Conservation (phyloP, 225 moss, liverwort and hornwort genomes). For the Takakia lepidozioides region DNA sequence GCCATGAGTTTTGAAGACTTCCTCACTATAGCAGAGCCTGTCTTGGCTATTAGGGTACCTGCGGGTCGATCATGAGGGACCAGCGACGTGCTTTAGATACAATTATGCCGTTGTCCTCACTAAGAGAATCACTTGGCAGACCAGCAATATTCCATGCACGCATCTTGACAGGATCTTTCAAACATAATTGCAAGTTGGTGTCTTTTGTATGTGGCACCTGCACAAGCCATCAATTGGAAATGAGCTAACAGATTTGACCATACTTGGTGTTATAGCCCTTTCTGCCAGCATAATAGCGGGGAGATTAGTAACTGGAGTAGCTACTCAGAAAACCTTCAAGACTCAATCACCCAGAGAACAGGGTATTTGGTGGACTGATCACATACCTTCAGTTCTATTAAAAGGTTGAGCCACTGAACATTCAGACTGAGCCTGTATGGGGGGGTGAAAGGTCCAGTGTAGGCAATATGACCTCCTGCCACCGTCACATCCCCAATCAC, state of each 20-base stretch:
- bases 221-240: too few relatives aligned
- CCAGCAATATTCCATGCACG: constrained; percentile 87
- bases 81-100: constrained; percentile 78
- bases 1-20: too few relatives aligned
- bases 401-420: constrained; percentile 54
- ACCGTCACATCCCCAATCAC: constrained; percentile 66
- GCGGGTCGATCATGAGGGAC: constrained; percentile 95
- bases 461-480: constrained; percentile 79
- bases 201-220: constrained; percentile 72
- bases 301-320: too few relatives aligned
- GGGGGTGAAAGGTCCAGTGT: constrained; percentile 81
- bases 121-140: constrained; percentile 80
- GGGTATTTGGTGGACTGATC: background rate
- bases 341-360: too few relatives aligned
- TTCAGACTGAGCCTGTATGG: constrained; percentile 55
- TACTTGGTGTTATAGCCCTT: too few relatives aligned
- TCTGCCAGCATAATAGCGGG: too few relatives aligned
- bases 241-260: too few relatives aligned
- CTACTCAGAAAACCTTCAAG: too few relatives aligned
- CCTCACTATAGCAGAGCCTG: too few relatives aligned
- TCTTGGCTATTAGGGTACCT: constrained; percentile 41
- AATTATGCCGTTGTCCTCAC: constrained; percentile 93
- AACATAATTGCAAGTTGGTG: constrained; percentile 57
- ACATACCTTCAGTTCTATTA: constrained; percentile 43
- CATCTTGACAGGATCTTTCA: constrained; percentile 79